Percentiles rank a stretch among this genome's conserved stretches.
Conservation (phyloP, 129 eudicot species). For the Rutidosis leptorrhynchoides region DNA sequence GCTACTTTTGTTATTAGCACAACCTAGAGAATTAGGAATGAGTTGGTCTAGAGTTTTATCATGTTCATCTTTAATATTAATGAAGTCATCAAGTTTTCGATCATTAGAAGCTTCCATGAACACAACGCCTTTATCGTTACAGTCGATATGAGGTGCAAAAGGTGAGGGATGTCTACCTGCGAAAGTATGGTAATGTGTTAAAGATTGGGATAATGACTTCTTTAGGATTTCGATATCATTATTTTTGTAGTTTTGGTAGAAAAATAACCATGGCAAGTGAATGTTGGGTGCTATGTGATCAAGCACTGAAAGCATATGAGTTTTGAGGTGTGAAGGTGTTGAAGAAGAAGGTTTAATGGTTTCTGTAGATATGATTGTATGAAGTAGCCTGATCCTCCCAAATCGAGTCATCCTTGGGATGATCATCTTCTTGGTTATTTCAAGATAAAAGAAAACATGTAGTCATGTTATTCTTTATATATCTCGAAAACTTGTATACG, state of each 20-base stretch:
- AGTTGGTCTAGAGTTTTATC: neutral
- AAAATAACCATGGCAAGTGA: neutral
- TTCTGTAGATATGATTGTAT: neutral
- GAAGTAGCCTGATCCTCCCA: neutral
- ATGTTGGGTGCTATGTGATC: neutral
- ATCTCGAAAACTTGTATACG: too few species aligned
- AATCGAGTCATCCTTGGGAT: neutral
- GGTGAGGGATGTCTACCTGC: neutral
- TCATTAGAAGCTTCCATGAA: neutral
- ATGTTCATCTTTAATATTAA: neutral
- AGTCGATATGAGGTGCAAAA: neutral
- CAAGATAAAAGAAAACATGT: too few species aligned
- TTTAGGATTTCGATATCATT: neutral
- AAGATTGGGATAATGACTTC: neutral
- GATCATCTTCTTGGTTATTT: neutral
- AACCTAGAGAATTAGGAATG: neutral
- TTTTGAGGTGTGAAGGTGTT: neutral
- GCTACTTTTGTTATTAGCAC: neutral
- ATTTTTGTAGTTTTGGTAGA: slow-evolving; percentile 5
- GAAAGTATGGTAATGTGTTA: neutral
- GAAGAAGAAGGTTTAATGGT: neutral
- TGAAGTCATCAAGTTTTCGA: neutral
- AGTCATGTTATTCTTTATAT: too few species aligned
- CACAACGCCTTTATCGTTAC: neutral
- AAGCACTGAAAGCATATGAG: neutral